A percentile compares a stretch with the other conserved stretches of the same genome.
Conservation (phyloP, 495 filamentous ascomycete species). For the Aspergillus sclerotiicarbonarius region DNA sequence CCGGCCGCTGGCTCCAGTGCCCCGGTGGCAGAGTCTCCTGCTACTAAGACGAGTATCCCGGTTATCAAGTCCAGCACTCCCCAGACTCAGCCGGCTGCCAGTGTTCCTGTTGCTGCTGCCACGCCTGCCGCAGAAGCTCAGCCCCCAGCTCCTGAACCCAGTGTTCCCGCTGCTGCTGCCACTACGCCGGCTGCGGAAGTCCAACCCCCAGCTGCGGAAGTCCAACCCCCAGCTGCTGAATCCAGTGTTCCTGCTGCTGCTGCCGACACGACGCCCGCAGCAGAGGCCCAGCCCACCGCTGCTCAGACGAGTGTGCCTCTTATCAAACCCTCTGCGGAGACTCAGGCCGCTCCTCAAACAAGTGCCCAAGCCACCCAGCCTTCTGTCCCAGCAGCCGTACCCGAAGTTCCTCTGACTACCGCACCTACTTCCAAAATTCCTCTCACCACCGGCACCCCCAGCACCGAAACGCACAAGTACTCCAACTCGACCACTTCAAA, state of each 20-base stretch:
- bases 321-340: background rate
- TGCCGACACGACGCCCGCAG: background rate
- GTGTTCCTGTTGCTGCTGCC: background rate
- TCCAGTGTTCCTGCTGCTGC: slow-evolving; percentile 3
- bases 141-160: background rate
- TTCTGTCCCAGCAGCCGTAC: background rate
- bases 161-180: background rate
- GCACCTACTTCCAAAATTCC: slow-evolving; percentile 5
- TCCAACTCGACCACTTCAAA: slow-evolving; percentile 8
- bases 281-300: background rate
- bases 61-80: background rate
- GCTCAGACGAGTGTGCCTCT: background rate
- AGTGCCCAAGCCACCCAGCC: slow-evolving; percentile 2
- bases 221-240: background rate
- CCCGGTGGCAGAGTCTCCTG: background rate
- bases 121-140: background rate
- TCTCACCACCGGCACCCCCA: slow-evolving; percentile 9
- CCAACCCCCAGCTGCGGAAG: slow-evolving; percentile 4
- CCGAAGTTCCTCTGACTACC: slow-evolving; percentile 6
- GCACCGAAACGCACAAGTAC: slow-evolving; percentile 8
- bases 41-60: background rate
- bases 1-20: background rate
- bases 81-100: background rate
- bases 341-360: background rate
- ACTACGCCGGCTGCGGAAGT: background rate